Percentiles rank a stretch among this genome's conserved stretches.
These are phyloP conservation scores for Selaginella moellendorffii DNA, from an alignment of 75 land plant genomes.

Conservation along the genomic window DNA sequence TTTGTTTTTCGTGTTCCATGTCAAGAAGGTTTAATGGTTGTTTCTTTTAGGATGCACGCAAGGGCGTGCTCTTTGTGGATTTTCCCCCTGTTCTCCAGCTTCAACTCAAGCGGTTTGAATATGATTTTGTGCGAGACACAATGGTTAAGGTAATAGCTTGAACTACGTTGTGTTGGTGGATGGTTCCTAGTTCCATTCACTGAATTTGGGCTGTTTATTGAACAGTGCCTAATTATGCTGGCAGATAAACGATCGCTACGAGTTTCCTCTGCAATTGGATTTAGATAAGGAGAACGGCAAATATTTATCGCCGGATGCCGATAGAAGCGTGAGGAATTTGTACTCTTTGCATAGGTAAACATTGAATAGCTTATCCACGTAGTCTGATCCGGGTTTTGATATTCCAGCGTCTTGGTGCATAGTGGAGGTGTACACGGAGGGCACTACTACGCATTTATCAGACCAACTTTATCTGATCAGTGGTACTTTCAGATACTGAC, in stretches of 20 bases:
- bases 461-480: conserved; percentile 7
- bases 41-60: conserved; percentile 6
- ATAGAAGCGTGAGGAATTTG: conserved; percentile 2
- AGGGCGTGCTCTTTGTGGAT: conserved; percentile 6
- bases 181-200: background rate
- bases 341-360: conserved; percentile 6
- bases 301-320: background rate
- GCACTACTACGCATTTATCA: conserved; percentile 7
- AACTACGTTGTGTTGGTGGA: background rate
- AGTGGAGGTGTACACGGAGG: conserved; percentile 8
- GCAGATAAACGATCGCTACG: conserved; percentile 9
- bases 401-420: conserved; percentile 5
- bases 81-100: conserved; percentile 8
- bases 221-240: conserved; percentile 2
- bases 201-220: background rate
- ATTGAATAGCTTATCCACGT: background rate
- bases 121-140: conserved; percentile 9
- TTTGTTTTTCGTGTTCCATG: background rate
- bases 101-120: conserved; percentile 5
- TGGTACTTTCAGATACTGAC: conserved; percentile 4
- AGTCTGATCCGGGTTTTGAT: background rate
- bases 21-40: background rate
- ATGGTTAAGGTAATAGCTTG: conserved; percentile 3
- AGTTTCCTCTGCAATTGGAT: conserved; percentile 8
- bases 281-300: conserved; percentile 6